Evolutionary conservation across 345 rosid genomes (phyloP), one percentile per base, ranked within the genome.

Genomic region (Noccaea caerulescens): DNA sequence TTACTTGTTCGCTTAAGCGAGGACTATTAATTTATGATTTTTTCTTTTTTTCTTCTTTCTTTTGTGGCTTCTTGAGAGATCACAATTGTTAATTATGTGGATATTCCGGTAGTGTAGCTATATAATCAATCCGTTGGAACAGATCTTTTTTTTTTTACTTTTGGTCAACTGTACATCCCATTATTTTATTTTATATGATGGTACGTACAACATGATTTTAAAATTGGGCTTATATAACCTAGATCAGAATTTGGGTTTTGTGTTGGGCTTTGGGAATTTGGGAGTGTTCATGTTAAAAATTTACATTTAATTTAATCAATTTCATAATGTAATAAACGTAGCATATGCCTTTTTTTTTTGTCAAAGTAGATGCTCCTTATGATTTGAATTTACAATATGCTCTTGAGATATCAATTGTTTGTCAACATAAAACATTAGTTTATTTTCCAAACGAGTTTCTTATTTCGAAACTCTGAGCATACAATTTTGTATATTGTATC

Each of bases 361-460:
- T 62, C 70, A 62, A 63, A 37, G 58, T 41, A 64, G 55, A 55
- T 72, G 66, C 52, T 56, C 4, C 32, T 55, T 45, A 51, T 65
- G 58, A 56, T 72, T 47, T 57, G 16, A 47, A 45, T 0, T 11
- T 16, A 12, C 42, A 46, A 30, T 39, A 72, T 63, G 44, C 55
- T 37, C 34, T 44, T 34, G 7, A 57, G 57, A 65, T 57, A 57
- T 47, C 38, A 63, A 8, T 41, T 49, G 16, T n/a, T 58, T 50
- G 72, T 58, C 77, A 73, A 66, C 55, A 50, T 4, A 66, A 64
- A 73, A 47, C 39, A 58, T 7, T 50, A 58, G 5, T 66, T 66
- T 73, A 39, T 16, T 49, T 57, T 42, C 55, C 10, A 47, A 73
- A 74, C 58, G 73, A 75, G 63, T 68, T 75, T 44, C 51, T 23